phyloP scores from a whole-genome alignment of 148 eudicot genomes.

The Nepenthes mirabilis region DNA sequence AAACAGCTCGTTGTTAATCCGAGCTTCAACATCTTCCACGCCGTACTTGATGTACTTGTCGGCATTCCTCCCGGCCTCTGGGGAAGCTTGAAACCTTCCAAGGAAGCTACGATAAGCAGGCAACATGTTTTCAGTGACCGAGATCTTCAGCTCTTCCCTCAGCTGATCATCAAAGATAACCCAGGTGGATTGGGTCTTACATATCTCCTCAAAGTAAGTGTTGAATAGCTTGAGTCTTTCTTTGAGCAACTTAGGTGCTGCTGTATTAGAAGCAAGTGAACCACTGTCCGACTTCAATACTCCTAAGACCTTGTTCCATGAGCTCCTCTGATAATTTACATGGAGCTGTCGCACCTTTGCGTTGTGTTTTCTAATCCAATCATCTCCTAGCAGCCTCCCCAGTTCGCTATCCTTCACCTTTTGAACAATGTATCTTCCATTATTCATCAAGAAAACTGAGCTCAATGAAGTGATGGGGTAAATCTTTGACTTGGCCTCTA shows the following conservation, averaged over 20 bases:
- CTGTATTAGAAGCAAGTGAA: conserved; percentile 19
- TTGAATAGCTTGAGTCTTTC: conserved; percentile 78
- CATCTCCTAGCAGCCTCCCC: conserved; percentile 69
- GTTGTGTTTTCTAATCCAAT: conserved; percentile 73
- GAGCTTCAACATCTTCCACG: conserved; percentile 67
- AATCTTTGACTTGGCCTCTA: conserved; percentile 47
- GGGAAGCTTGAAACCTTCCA: conserved; percentile 38
- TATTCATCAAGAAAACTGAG: conserved; percentile 68
- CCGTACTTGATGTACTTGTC: conserved; percentile 62
- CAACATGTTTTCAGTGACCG: conserved; percentile 31
- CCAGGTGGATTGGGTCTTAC: conserved; percentile 65
- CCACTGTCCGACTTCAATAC: conserved; percentile 57
- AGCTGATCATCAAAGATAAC: conserved; percentile 66
- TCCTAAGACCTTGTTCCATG: conserved; percentile 75
- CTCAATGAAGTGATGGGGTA: conserved; percentile 42
- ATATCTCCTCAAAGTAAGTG: conserved; percentile 53
- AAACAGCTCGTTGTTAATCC: conserved; percentile 58
- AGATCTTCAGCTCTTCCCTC: conserved; percentile 62
- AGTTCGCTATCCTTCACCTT: conserved; percentile 74
- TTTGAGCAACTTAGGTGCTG: conserved; percentile 30
- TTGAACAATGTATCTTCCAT: conserved; percentile 71
- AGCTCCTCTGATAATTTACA: conserved; percentile 62
- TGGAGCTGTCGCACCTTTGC: conserved; percentile 68
- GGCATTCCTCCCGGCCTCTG: conserved; percentile 60
- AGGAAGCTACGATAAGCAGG: conserved; percentile 66